phyloP scores from a whole-genome alignment of 495 filamentous ascomycete genomes.

The Recurvomyces mirabilis region DNA sequence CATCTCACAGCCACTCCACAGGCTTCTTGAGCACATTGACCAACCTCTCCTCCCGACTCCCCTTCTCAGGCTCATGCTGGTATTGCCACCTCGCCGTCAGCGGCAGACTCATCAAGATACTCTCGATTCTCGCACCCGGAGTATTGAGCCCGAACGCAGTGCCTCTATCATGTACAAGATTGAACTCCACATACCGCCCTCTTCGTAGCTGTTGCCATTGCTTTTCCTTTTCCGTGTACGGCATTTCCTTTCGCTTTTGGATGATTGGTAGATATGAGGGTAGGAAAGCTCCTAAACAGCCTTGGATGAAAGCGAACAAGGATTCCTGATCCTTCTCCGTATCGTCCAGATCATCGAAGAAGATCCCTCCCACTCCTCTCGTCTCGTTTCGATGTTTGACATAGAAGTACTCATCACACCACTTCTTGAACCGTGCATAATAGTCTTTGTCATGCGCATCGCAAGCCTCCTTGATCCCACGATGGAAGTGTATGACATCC shows the following conservation, averaged over 20 bases:
- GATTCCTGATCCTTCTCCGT: slow-evolving; percentile 78
- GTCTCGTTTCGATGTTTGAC: slow-evolving; percentile 81
- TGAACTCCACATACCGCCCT: slow-evolving; percentile 95
- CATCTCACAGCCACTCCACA: slow-evolving; percentile 89
- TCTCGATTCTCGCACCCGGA: slow-evolving; percentile 82
- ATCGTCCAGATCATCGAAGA: slow-evolving; percentile 95
- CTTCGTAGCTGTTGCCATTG: slow-evolving; percentile 91
- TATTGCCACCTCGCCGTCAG: slow-evolving; percentile 90
- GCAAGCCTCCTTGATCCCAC: slow-evolving; percentile 80
- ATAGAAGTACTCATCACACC: slow-evolving; percentile 97
- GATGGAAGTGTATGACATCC: slow-evolving; percentile 94
- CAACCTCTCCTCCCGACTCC: slow-evolving; percentile 61
- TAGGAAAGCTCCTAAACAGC: slow-evolving; percentile 73
- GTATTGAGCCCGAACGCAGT: slow-evolving; percentile 92
- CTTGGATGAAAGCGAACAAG: slow-evolving; percentile 81
- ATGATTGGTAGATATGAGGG: slow-evolving; percentile 89
- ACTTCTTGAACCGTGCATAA: slow-evolving; percentile 92
- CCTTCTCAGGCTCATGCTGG: slow-evolving; percentile 74
- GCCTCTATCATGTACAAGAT: slow-evolving; percentile 91
- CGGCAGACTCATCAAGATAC: slow-evolving; percentile 93
- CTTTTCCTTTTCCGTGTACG: slow-evolving; percentile 73
- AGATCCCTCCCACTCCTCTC: slow-evolving; percentile 91
- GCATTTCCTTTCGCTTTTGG: slow-evolving; percentile 76
- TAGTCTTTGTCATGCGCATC: slow-evolving; percentile 87
- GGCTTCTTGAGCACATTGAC: slow-evolving; percentile 77